phyloP scores from a whole-genome alignment of 208 protist genomes.

The Angomonas deanei region DNA sequence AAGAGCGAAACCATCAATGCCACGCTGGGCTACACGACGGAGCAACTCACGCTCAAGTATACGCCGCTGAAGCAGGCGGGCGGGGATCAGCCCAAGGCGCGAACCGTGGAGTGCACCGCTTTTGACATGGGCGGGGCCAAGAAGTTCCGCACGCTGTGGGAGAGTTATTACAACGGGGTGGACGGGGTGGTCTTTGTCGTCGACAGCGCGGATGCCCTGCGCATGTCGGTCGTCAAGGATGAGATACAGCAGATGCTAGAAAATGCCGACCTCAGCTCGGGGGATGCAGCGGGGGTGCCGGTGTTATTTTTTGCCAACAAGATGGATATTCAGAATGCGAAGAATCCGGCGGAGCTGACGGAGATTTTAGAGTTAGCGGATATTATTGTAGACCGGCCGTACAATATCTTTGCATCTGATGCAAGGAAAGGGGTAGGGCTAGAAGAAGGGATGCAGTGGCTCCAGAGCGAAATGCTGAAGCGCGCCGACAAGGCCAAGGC shows the following conservation, averaged over 20 bases:
- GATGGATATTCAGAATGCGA: slow-evolving; percentile 83
- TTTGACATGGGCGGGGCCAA: slow-evolving; percentile 98
- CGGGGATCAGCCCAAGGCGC: slow-evolving; percentile 84
- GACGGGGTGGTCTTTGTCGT: slow-evolving; percentile 93
- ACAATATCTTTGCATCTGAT: slow-evolving; percentile 83
- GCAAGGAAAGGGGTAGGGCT: slow-evolving; percentile 61
- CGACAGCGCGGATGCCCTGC: slow-evolving; percentile 85
- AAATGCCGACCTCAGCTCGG: slow-evolving; percentile 40
- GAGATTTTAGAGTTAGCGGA: slow-evolving; percentile 73
- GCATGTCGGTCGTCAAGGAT: slow-evolving; percentile 83
- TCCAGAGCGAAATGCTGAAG: slow-evolving; percentile 39
- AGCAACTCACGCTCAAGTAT: slow-evolving; percentile 51
- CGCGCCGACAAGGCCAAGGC: slow-evolving; percentile 21
- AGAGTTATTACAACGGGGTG: slow-evolving; percentile 96
- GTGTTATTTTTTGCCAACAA: slow-evolving; percentile 92
- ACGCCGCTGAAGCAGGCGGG: not conserved
- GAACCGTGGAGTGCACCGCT: slow-evolving; percentile 92
- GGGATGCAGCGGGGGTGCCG: slow-evolving; percentile 23
- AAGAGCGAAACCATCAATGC: slow-evolving; percentile 92
- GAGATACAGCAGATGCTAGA: slow-evolving; percentile 76
- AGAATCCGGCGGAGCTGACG: slow-evolving; percentile 69
- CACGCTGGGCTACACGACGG: slow-evolving; percentile 94
- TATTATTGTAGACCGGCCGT: slow-evolving; percentile 61
- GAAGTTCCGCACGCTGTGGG: slow-evolving; percentile 95
- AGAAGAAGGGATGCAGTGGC: slow-evolving; percentile 68